phyloP scores from a whole-genome alignment of 1,139 yeast species.

The Pichia sp. region DNA sequence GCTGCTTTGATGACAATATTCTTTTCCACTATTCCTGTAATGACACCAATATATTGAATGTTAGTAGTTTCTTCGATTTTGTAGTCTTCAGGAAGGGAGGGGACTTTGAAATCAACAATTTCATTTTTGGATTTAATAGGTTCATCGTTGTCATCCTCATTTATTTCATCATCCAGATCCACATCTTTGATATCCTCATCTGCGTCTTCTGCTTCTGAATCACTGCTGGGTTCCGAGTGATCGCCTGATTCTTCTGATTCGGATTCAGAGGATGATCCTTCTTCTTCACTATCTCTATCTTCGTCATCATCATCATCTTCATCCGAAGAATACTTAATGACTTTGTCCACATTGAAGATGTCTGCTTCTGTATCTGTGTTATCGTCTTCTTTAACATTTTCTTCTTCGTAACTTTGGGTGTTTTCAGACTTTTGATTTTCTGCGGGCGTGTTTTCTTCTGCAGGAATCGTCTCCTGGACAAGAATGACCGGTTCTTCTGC shows the following conservation, averaged over 20 bases:
- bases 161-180: slow-evolving; percentile 34
- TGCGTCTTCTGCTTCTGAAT: slow-evolving; percentile 29
- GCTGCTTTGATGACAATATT: slow-evolving; percentile 71
- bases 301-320: slow-evolving; percentile 9
- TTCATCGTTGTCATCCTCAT: slow-evolving; percentile 42
- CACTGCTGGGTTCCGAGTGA: slow-evolving; percentile 23
- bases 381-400: neutral
- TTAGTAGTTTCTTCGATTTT: slow-evolving; percentile 56
- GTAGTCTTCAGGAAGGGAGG: slow-evolving; percentile 67
- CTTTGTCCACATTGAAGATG: slow-evolving; percentile 18
- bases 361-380: slow-evolving; percentile 1
- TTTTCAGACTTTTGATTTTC: neutral
- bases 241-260: slow-evolving; percentile 10
- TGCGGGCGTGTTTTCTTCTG: too few relatives aligned
- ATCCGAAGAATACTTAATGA: slow-evolving; percentile 21
- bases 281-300: neutral
- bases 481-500: too few relatives aligned
- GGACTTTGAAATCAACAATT: slow-evolving; percentile 63
- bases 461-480: too few relatives aligned
- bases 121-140: slow-evolving; percentile 85
- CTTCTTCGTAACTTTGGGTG: neutral
- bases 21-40: slow-evolving; percentile 68
- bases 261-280: slow-evolving; percentile 5
- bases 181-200: slow-evolving; percentile 25
- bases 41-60: slow-evolving; percentile 71